A percentile compares a stretch with the other conserved stretches of the same genome.
These are phyloP conservation scores for Podosphaera leucotricha DNA, from an alignment of 2,329 filamentous ascomycete genomes.

Conservation along the genomic window DNA sequence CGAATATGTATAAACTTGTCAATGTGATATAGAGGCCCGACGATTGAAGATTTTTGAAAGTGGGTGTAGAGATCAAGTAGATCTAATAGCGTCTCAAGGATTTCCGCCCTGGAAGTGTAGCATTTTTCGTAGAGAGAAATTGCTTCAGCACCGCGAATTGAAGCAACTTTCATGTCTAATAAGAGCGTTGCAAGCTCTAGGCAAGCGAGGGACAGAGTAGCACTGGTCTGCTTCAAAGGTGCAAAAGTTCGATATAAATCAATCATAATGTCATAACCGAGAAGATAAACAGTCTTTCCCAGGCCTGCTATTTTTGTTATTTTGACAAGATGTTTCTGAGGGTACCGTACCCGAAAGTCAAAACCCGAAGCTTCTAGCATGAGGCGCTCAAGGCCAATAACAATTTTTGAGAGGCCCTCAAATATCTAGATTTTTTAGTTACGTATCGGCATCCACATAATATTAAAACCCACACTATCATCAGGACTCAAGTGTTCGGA, in stretches of 20 bases:
- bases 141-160: constrained; percentile 20
- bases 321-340: constrained; percentile 68
- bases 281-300: constrained; percentile 33
- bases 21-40: constrained; percentile 49
- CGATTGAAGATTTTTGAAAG: constrained; percentile 47
- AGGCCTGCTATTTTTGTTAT: constrained; percentile 27
- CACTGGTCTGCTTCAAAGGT: constrained; percentile 68
- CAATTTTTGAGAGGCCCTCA: constrained; percentile 51
- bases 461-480: constrained; percentile 40
- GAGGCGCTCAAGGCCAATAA: constrained; percentile 74
- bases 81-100: constrained; percentile 66
- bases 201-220: constrained; percentile 63
- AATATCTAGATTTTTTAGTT: constrained; percentile 33
- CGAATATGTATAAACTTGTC: constrained; percentile 68
- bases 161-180: constrained; percentile 28
- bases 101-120: constrained; percentile 23
- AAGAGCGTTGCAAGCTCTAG: constrained; percentile 60
- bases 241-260: constrained; percentile 88
- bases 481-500: constrained; percentile 51
- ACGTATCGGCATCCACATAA: neutral
- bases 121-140: constrained; percentile 25
- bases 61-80: constrained; percentile 83
- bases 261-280: constrained; percentile 61
- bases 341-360: constrained; percentile 76
- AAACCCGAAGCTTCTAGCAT: constrained; percentile 87